These are phyloP conservation scores for Paramecium pentaurelia DNA, from an alignment of 73 alveolate species.

Conservation along the genomic window DNA sequence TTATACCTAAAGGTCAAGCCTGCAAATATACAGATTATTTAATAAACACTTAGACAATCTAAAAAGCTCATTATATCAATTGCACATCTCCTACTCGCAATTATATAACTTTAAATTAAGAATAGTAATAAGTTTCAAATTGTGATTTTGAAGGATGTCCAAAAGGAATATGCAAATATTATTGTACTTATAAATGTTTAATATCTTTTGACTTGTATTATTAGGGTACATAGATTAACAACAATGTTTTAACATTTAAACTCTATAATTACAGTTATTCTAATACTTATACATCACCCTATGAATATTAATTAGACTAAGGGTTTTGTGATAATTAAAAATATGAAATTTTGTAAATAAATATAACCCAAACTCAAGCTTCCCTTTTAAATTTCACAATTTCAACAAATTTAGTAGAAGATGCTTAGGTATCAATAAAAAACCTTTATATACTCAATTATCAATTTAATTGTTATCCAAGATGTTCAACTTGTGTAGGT, in stretches of 20 bases:
- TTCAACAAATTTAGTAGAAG: not conserved
- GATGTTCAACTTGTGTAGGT: not conserved
- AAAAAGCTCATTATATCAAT: not conserved
- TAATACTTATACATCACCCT: not conserved
- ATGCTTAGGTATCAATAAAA: not conserved
- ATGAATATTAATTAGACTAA: not conserved
- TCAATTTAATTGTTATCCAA: not conserved
- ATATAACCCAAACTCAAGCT: not conserved
- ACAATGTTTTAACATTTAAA: not conserved
- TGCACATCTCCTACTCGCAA: not conserved
- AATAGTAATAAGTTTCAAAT: not conserved
- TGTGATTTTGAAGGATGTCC: not conserved
- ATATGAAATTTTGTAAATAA: not conserved
- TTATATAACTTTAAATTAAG: not conserved
- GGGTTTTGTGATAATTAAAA: not conserved
- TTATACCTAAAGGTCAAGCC: not conserved
- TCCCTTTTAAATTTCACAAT: not conserved
- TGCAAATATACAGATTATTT: not conserved
- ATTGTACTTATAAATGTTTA: not conserved
- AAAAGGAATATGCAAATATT: not conserved
- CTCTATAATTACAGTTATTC: not conserved
- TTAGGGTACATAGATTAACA: not conserved
- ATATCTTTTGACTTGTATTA: not conserved
- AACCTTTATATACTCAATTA: not conserved
- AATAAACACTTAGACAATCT: not conserved